Evolutionary conservation across 2,329 filamentous ascomycete species (phyloP).

Genomic region (Westerdykella sp.): DNA sequence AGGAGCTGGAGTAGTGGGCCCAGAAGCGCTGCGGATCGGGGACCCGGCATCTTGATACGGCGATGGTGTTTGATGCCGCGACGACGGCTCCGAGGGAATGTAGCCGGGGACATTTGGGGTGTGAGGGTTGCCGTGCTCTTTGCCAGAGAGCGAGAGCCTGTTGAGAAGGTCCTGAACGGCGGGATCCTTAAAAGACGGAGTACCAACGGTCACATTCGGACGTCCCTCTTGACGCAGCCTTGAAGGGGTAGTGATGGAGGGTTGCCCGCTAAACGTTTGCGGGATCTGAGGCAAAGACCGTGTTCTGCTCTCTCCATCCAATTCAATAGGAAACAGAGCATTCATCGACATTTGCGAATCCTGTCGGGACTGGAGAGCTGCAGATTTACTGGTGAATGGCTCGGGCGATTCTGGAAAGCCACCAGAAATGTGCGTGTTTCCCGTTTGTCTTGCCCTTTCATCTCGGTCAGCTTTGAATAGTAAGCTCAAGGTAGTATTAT

Average conservation of each 20-base stretch:
- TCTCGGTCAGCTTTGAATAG: slow-evolving; percentile 84
- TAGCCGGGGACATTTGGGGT: slow-evolving; percentile 12
- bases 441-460: slow-evolving; percentile 59
- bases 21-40: slow-evolving; percentile 26
- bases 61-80: slow-evolving; percentile 34
- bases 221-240: slow-evolving; percentile 15
- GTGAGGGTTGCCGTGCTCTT: slow-evolving; percentile 11
- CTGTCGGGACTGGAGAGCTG: slow-evolving; percentile 35
- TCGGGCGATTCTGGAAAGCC: slow-evolving; percentile 12
- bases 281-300: slow-evolving; percentile 16
- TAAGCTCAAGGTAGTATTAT: slow-evolving; percentile 77
- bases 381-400: slow-evolving; percentile 13
- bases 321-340: slow-evolving; percentile 61
- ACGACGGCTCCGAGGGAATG: slow-evolving; percentile 15
- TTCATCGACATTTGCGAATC: slow-evolving; percentile 45
- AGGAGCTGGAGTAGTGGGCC: slow-evolving; percentile 29
- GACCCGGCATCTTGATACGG: slow-evolving; percentile 34
- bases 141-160: slow-evolving; percentile 33
- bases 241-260: slow-evolving; percentile 30
- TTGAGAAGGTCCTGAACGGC: slow-evolving; percentile 42
- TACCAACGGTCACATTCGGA: slow-evolving; percentile 6
- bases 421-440: slow-evolving; percentile 33
- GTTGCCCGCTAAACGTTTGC: slow-evolving; percentile 16
- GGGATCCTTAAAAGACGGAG: slow-evolving; percentile 40
- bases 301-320: slow-evolving; percentile 41